phyloP scores from a whole-genome alignment of 441 rosid species.

The Erodium texanum region DNA sequence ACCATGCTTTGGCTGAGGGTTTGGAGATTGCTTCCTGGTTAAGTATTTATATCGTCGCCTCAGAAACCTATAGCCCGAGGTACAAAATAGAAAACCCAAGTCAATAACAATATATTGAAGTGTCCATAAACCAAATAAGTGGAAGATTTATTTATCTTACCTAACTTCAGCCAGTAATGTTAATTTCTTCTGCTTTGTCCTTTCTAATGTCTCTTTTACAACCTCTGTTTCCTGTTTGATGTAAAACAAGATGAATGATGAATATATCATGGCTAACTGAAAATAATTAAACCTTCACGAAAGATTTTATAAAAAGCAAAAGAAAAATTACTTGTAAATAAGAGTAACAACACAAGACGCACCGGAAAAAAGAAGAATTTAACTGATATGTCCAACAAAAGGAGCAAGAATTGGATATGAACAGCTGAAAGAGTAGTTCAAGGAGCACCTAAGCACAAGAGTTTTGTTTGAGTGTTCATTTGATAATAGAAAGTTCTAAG shows the following conservation, averaged over 20 bases:
- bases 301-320: neutral
- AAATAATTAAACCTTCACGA: neutral
- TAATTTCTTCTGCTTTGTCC: conserved; percentile 41
- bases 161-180: conserved; percentile 63
- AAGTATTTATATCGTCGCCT: conserved; percentile 47
- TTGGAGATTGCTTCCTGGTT: conserved; percentile 35
- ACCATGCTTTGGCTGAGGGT: conserved; percentile 10
- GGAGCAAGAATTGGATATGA: neutral
- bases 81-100: conserved; percentile 6
- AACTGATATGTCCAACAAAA: neutral
- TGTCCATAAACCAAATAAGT: neutral
- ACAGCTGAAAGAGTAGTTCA: no score
- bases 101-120: neutral
- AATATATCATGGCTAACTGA: neutral
- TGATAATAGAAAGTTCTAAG: no score
- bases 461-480: no score
- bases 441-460: no score
- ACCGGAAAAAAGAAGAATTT: neutral
- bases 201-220: conserved; percentile 40
- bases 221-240: conserved; percentile 55
- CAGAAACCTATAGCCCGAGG: conserved; percentile 47
- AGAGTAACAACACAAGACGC: neutral
- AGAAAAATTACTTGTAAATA: neutral
- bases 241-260: conserved; percentile 1
- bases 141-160: conserved; percentile 34